A percentile compares a stretch with the other conserved stretches of the same genome.
Evolutionary conservation across 352 stramenopile genomes (phyloP).

Genomic region (Globisporangium ultimum): DNA sequence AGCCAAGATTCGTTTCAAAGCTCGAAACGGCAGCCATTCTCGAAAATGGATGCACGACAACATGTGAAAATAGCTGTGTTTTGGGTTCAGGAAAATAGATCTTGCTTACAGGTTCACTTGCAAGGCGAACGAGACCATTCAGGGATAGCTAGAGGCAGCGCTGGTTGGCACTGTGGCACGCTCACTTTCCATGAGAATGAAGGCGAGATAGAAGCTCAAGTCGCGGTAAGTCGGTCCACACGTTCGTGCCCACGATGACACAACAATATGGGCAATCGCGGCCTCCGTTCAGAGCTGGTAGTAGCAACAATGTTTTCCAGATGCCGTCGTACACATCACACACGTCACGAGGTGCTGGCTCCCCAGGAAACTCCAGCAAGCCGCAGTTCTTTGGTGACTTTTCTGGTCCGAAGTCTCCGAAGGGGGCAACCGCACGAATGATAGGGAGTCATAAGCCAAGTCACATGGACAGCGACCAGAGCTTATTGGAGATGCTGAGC

Average conservation of each 20-base stretch:
- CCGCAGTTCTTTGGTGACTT: not conserved
- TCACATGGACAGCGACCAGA: conserved; percentile 51
- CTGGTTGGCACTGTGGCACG: not conserved
- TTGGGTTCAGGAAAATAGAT: conserved; percentile 7
- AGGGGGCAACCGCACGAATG: conserved; percentile 1
- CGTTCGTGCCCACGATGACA: conserved; percentile 1
- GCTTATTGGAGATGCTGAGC: conserved; percentile 63
- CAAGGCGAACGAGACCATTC: not conserved
- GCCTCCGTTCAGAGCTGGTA: not conserved
- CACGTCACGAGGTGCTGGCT: conserved; percentile 17
- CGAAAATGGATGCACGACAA: not conserved
- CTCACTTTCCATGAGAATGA: not conserved
- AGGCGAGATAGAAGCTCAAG: not conserved
- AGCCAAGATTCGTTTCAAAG: conserved; percentile 4
- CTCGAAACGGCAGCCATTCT: not conserved
- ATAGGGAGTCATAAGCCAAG: not conserved
- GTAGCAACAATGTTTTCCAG: conserved; percentile 26
- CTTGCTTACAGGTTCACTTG: not conserved
- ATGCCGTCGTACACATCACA: conserved; percentile 46
- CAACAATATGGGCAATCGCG: conserved; percentile 1
- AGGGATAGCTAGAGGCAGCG: no score
- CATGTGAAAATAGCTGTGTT: conserved; percentile 9
- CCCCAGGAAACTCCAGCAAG: conserved; percentile 18
- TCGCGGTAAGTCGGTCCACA: not conserved
- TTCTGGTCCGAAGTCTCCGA: not conserved